Evolutionary conservation across 257 asterid genomes (phyloP), one percentile per base, ranked within the genome.

Genomic region (Jacaranda copaia): DNA sequence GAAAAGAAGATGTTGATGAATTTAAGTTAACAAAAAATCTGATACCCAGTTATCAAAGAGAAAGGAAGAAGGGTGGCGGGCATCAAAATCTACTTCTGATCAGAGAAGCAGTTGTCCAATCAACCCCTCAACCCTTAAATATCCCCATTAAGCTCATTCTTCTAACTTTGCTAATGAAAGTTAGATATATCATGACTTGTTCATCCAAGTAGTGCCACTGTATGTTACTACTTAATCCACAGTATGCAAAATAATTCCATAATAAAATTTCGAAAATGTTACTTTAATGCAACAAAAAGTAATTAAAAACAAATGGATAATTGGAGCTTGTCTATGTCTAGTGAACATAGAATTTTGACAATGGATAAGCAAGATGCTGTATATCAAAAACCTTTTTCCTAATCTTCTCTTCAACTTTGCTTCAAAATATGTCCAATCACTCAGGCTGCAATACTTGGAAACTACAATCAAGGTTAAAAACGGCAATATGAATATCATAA

Each of bases 401-500:
- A 95, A 66, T 48, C 86, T 91, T 46, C 81, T 91, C 89, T 92
- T 94, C 82, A 92, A 72, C 87, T 91, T 97, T 56, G 87, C 86
- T 85, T 92, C 95, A 61, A 88, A 90, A 81, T 91, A 92, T 4
- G 85, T 88, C 97, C 99, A 94, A 63, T 94, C 98, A 81, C 91
- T 89, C 56, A 97, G 97, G 91, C 97, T 95, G 94, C 88, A 87
- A 68, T 49, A 77, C 57, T 65, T 19, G 70, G 74, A 78, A 80
- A 81, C 75, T 60, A 62, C 76, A 70, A 69, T 79, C 67, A 83
- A 68, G 68, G 73, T 63, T 59, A 75, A n/a, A 76, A 43, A 60
- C 3, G 5, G 12, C 32, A 14, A 68, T 11, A 58, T 25, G 53
- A 77, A 53, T 76, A 57, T 46, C 13, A 58, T 35, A 14, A 39